Evolutionary conservation across 352 stramenopile genomes (phyloP).

Genomic region (Pythium aristosporum): DNA sequence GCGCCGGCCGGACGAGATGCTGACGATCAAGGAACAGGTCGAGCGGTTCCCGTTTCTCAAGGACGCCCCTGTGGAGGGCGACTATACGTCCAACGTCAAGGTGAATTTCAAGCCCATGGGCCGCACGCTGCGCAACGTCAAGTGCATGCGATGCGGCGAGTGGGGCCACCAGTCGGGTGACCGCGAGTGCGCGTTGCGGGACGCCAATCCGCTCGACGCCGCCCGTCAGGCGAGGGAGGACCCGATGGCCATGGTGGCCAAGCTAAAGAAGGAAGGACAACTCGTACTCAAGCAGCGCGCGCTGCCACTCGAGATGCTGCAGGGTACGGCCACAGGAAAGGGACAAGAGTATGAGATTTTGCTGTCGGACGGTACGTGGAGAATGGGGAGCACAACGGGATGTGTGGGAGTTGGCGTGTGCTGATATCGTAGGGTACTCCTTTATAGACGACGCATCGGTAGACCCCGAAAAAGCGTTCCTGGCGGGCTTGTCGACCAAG

Average conservation of each 20-base stretch:
- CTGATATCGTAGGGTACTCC: too few species aligned
- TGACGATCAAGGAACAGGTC: conserved; percentile 84
- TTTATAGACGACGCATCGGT: conserved; percentile 19
- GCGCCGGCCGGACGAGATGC: conserved; percentile 54
- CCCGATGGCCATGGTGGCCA: conserved; percentile 59
- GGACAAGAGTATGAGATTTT: conserved; percentile 59
- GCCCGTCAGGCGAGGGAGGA: conserved; percentile 68
- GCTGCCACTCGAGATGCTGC: conserved; percentile 74
- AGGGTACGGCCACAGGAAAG: conserved; percentile 6
- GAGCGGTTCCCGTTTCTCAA: conserved; percentile 90
- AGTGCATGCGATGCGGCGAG: conserved; percentile 75
- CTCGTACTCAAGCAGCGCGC: conserved; percentile 51
- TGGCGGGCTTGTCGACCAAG: conserved; percentile 60
- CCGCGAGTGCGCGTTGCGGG: conserved; percentile 69
- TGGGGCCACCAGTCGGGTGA: conserved; percentile 87
- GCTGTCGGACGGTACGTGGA: conserved; percentile 44
- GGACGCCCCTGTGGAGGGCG: conserved; percentile 83
- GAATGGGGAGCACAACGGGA: neutral
- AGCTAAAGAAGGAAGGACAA: conserved; percentile 53
- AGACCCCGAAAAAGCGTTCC: conserved; percentile 46
- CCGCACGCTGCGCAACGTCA: conserved; percentile 79
- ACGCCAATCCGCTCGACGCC: conserved; percentile 80
- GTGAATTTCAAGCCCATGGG: conserved; percentile 89
- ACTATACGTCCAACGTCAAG: conserved; percentile 75
- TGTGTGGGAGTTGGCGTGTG: too few species aligned